phyloP scores from a whole-genome alignment of 257 asterid species.

The Thymus mandschuricus region DNA sequence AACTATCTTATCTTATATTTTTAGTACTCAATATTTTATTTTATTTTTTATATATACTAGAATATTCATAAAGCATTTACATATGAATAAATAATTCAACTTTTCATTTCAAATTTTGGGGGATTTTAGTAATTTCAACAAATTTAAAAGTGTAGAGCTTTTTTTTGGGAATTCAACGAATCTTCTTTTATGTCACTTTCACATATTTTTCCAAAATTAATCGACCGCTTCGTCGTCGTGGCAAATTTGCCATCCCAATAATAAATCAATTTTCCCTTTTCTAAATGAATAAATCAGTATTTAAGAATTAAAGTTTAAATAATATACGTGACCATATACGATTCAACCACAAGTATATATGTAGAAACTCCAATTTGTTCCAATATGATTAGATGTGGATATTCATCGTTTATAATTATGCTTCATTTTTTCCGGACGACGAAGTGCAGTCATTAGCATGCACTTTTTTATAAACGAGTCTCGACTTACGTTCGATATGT shows the following conservation, averaged over 20 bases:
- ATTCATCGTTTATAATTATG: too few relatives aligned
- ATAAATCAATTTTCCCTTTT: neutral
- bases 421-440: too few relatives aligned
- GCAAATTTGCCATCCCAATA: slow-evolving; percentile 23
- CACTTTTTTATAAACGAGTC: too few relatives aligned
- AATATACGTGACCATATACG: slow-evolving; percentile 1
- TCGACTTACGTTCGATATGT: too few relatives aligned
- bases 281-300: neutral
- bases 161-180: neutral
- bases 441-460: too few relatives aligned
- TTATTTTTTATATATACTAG: too few relatives aligned
- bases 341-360: too few relatives aligned
- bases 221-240: slow-evolving; percentile 24
- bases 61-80: too few relatives aligned
- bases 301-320: neutral
- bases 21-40: too few relatives aligned
- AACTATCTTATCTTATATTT: too few relatives aligned
- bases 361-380: too few relatives aligned
- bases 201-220: neutral
- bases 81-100: neutral
- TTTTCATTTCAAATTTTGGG: neutral
- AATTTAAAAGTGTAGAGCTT: neutral
- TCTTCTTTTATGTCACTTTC: slow-evolving; percentile 6
- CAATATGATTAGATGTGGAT: too few relatives aligned
- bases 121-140: neutral